phyloP scores from a whole-genome alignment of 1,284 basidiomycete species.

The Moniliella sp. region DNA sequence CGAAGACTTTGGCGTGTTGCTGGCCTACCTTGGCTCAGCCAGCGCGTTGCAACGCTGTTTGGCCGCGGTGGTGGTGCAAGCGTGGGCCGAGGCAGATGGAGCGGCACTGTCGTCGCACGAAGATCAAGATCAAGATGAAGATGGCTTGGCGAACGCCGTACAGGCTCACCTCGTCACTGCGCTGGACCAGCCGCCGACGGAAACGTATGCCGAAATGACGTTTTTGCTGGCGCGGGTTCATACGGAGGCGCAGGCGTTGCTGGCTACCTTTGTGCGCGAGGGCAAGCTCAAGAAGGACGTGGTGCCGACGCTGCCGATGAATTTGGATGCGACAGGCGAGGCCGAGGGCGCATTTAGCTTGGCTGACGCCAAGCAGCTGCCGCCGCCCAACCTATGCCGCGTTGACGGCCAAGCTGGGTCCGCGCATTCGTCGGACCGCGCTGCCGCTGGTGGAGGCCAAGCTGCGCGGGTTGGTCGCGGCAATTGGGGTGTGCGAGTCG shows the following conservation, averaged over 20 bases:
- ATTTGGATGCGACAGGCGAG: slow-evolving; percentile 49
- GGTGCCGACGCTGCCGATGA: slow-evolving; percentile 56
- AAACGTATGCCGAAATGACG: slow-evolving; percentile 77
- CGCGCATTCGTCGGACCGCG: slow-evolving; percentile 51
- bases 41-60: slow-evolving; percentile 81
- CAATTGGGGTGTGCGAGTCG: slow-evolving; percentile 59
- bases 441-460: slow-evolving; percentile 57
- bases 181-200: slow-evolving; percentile 46
- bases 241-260: slow-evolving; percentile 54
- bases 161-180: slow-evolving; percentile 39
- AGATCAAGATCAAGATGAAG: too few relatives aligned
- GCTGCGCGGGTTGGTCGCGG: slow-evolving; percentile 49
- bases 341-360: slow-evolving; percentile 53
- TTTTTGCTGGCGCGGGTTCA: slow-evolving; percentile 59
- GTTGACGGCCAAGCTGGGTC: slow-evolving; percentile 37
- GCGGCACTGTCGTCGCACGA: slow-evolving; percentile 5
- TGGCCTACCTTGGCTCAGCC: slow-evolving; percentile 58
- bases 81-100: slow-evolving; percentile 49
- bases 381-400: slow-evolving; percentile 51
- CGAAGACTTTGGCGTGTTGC: slow-evolving; percentile 40
- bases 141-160: slow-evolving; percentile 5
- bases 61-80: slow-evolving; percentile 61
- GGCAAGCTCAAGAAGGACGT: slow-evolving; percentile 61
- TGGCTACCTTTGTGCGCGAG: slow-evolving; percentile 58
- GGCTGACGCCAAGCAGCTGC: slow-evolving; percentile 51